Base-by-base conservation (phyloP, 345 rosid species). In the Nasturtium officinale region DNA sequence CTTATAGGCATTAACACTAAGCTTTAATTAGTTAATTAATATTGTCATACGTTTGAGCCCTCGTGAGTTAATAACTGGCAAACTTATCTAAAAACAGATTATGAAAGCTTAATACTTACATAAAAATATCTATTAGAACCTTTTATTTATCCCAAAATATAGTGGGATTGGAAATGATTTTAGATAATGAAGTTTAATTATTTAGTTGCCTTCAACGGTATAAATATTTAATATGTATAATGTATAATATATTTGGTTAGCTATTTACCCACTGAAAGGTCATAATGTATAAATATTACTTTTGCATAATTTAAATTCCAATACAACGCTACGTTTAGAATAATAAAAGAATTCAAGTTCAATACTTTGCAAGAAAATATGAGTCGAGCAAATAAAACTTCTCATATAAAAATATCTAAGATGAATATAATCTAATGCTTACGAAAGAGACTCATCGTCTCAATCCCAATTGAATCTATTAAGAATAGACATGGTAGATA, bases 1-100 rank as follows among this genome's bases (percentile, higher is more conserved):
- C 74, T 76, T 73, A 32, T 53, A 74, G 74, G 74, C 69, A 68
- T 74, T 52, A 75, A 42, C 48, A 51, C 56, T 61, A 68, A 42
- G 15, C 1, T 64, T 28, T 56, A 35, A 3, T 23, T 23, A 23
- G 25, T 15, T 47, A 47, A 18, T 47, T 3, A 47, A 12, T 50
- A 42, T 42, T 58, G 13, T 20, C 20, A 29, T 59, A 55, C 57
- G 32, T 33, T 17, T 13, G 52, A 60, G 16, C 2, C 23, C 32
- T 37, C 59, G 4, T 72, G 35, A 62, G 5, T 37, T 48, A 3
- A 48, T 9, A 9, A 43, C 1, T 5, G 42, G 23, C 40, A 67
- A 57, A 16, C 6, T 25, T 43, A 23, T 35, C 47, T 15, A 23
- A 55, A 28, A 12, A n/a, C n/a, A n/a, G 9, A 42, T 52, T 28